phyloP scores from a whole-genome alignment of 108 stramenopile genomes.

The Aureococcus anophagefferens region DNA sequence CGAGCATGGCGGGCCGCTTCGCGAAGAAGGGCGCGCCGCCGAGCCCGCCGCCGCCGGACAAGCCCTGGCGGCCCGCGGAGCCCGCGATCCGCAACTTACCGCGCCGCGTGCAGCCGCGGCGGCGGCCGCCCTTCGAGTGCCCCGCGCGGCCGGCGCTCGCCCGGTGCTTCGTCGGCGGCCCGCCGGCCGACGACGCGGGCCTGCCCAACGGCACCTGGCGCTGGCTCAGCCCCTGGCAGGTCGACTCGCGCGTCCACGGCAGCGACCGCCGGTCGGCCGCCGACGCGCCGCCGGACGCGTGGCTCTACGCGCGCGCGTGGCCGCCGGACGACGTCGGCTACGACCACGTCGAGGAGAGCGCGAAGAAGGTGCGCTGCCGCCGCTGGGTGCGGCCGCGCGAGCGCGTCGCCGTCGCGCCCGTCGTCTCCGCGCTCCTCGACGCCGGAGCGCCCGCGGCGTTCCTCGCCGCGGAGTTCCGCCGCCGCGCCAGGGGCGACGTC shows the following conservation, averaged over 20 bases:
- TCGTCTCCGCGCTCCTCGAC: too few relatives aligned
- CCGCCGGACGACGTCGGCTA: background rate
- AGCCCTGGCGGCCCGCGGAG: background rate
- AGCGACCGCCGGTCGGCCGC: background rate
- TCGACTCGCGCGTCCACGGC: background rate
- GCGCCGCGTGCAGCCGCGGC: background rate
- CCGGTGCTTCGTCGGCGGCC: background rate
- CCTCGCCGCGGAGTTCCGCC: too few relatives aligned
- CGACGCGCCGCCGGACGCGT: background rate
- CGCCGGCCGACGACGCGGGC: background rate
- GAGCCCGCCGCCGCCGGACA: too few relatives aligned
- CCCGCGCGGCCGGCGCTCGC: background rate
- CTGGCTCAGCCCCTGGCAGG: background rate
- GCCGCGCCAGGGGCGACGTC: too few relatives aligned
- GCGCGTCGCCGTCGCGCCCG: background rate
- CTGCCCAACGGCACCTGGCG: background rate
- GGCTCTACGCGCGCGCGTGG: background rate
- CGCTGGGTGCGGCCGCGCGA: background rate
- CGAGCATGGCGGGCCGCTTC: background rate
- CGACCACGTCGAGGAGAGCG: background rate
- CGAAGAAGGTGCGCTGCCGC: background rate
- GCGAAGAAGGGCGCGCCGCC: background rate
- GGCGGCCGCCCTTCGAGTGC: background rate
- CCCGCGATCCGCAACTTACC: background rate
- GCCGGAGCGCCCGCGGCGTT: too few relatives aligned